Evolutionary conservation across 768 basidiomycete genomes (phyloP).

Genomic region (Phylloporus sp.): DNA sequence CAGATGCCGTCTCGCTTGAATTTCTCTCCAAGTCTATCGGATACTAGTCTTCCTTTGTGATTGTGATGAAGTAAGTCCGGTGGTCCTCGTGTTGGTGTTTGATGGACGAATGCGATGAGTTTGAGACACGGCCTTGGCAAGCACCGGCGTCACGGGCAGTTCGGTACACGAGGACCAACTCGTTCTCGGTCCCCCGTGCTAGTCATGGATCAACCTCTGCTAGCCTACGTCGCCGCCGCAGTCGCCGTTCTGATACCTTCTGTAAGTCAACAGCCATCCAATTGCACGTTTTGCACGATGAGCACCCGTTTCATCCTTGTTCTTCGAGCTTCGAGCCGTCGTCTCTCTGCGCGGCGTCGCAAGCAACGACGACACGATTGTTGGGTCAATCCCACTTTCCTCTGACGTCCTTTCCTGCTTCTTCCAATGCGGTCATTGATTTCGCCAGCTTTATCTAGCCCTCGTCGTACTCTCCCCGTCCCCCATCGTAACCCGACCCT

Average conservation of each 20-base stretch:
- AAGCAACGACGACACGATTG: constrained; percentile 57
- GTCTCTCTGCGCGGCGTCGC: constrained; percentile 46
- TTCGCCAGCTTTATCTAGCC: constrained; percentile 56
- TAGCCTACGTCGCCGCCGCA: constrained; percentile 21
- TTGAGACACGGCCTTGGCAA: no score
- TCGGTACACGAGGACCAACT: no score
- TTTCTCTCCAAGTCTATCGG: no score
- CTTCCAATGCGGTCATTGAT: constrained; percentile 7
- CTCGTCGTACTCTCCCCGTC: constrained; percentile 74
- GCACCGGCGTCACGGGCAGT: no score
- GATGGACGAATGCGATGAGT: no score
- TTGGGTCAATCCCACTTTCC: constrained; percentile 42
- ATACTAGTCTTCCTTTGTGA: no score
- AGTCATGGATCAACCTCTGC: constrained; percentile 28
- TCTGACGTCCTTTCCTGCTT: constrained; percentile 32
- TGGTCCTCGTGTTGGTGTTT: no score
- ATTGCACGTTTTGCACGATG: constrained; percentile 41
- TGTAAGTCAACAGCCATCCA: constrained; percentile 23
- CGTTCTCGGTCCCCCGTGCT: no score
- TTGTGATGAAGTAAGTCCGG: no score
- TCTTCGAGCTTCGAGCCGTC: constrained; percentile 75
- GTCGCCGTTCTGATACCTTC: constrained; percentile 21
- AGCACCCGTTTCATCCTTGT: constrained; percentile 82
- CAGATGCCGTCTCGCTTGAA: no score
- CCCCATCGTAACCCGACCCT: constrained; percentile 54